Evolutionary conservation across 305 asterid species (phyloP).

Genomic region (Striga hermonthica): DNA sequence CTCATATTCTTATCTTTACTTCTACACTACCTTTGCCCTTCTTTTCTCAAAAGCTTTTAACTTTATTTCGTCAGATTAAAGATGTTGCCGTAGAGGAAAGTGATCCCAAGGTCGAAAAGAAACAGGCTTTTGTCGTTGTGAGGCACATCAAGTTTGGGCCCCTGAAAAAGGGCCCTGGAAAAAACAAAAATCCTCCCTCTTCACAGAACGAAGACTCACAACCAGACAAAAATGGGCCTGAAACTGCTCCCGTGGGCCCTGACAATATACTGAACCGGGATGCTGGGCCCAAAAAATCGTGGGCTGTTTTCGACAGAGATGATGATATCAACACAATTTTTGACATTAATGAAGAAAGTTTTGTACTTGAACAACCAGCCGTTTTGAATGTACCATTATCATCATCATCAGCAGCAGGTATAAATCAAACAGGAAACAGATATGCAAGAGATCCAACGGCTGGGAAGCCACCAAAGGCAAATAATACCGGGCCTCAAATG

Average conservation of each 20-base stretch:
- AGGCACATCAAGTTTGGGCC: slow-evolving; percentile 80
- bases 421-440: slow-evolving; percentile 16
- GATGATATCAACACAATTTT: slow-evolving; percentile 34
- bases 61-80: slow-evolving; percentile 48
- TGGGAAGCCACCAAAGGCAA: slow-evolving; percentile 29
- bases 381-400: background rate
- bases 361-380: slow-evolving; percentile 23
- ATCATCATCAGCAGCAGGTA: too few relatives aligned
- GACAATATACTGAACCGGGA: slow-evolving; percentile 31
- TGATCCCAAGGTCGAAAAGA: slow-evolving; percentile 54
- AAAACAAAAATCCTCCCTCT: slow-evolving; percentile 41
- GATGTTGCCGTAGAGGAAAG: slow-evolving; percentile 62
- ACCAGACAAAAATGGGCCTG: slow-evolving; percentile 26
- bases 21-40: slow-evolving; percentile 16
- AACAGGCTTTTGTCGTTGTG: slow-evolving; percentile 63
- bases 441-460: slow-evolving; percentile 38
- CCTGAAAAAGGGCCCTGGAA: slow-evolving; percentile 53
- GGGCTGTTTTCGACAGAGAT: slow-evolving; percentile 35
- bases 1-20: slow-evolving; percentile 24
- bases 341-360: slow-evolving; percentile 31
- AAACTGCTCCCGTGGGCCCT: slow-evolving; percentile 27
- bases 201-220: slow-evolving; percentile 25
- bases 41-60: slow-evolving; percentile 14
- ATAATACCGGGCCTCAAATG: slow-evolving; percentile 24
- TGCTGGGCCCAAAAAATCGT: slow-evolving; percentile 32